These are phyloP conservation scores for Colletotrichum falcatum DNA, from an alignment of 2,329 filamentous ascomycete genomes.

Conservation along the genomic window DNA sequence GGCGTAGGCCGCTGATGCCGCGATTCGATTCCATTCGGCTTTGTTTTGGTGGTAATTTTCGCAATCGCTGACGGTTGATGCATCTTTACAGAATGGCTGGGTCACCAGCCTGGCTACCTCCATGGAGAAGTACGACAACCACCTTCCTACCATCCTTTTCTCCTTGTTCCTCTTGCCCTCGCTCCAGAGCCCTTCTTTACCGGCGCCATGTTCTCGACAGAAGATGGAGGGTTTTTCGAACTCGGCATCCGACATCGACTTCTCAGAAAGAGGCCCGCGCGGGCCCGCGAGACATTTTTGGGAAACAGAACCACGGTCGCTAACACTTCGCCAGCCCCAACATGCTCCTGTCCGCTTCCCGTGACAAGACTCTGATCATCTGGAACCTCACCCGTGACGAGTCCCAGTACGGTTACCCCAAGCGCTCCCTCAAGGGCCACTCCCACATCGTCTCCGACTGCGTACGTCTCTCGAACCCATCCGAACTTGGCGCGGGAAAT, in stretches of 20 bases:
- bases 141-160: neutral
- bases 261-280: neutral
- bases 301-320: slow-evolving; percentile 41
- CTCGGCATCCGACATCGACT: slow-evolving; percentile 23
- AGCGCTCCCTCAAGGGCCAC: slow-evolving; percentile 98
- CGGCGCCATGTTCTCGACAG: slow-evolving; percentile 11
- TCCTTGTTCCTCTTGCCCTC: neutral
- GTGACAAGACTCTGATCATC: slow-evolving; percentile 99
- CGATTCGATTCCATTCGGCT: neutral
- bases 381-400: slow-evolving; percentile 99
- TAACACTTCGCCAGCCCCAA: slow-evolving; percentile 77
- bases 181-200: neutral
- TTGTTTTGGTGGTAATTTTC: slow-evolving; percentile 8
- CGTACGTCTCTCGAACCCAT: slow-evolving; percentile 71
- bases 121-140: slow-evolving; percentile 87
- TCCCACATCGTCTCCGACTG: slow-evolving; percentile 99
- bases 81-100: slow-evolving; percentile 81
- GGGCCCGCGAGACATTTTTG: neutral
- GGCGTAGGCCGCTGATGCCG: slow-evolving; percentile 42
- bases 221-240: slow-evolving; percentile 21
- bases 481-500: slow-evolving; percentile 29
- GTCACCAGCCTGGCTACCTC: slow-evolving; percentile 98
- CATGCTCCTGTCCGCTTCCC: slow-evolving; percentile 97
- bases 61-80: slow-evolving; percentile 40
- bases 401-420: slow-evolving; percentile 97